Conservation (phyloP, 768 basidiomycete genomes). For the Leccinellum luteum region DNA sequence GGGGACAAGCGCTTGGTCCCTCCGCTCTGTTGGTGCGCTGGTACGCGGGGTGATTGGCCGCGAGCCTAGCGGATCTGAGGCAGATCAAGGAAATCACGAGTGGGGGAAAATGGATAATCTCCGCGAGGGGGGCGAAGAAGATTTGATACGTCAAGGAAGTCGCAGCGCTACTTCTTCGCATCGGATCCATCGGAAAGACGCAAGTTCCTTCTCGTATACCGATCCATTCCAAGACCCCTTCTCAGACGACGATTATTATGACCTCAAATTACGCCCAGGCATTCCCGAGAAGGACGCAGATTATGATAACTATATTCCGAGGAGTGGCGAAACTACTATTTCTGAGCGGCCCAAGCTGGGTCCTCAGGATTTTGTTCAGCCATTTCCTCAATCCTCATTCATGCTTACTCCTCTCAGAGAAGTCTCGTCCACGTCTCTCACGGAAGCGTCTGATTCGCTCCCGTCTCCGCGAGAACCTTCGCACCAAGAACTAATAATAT, state of each 20-base stretch:
- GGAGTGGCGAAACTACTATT: conserved; percentile 10
- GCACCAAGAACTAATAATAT: conserved; percentile 18
- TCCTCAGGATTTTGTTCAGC: conserved; percentile 11
- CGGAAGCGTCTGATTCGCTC: conserved; percentile 24
- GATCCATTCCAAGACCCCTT: conserved; percentile 43
- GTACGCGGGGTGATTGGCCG: conserved; percentile 29
- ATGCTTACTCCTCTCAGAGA: conserved; percentile 35
- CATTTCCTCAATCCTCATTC: conserved; percentile 22
- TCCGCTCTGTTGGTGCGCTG: conserved; percentile 38
- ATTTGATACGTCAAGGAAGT: conserved; percentile 21
- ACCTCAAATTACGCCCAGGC: conserved; percentile 9
- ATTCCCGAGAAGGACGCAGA: conserved; percentile 20
- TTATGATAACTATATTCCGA: conserved; percentile 13
- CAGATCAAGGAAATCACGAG: conserved; percentile 11
- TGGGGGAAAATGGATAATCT: conserved; percentile 20
- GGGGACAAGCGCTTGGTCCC: conserved; percentile 51
- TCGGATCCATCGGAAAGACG: conserved; percentile 12
- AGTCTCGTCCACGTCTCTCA: conserved; percentile 23
- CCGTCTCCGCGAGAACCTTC: conserved; percentile 25
- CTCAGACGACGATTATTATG: conserved; percentile 19
- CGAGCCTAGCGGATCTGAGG: conserved; percentile 26
- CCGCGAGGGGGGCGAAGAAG: conserved; percentile 15
- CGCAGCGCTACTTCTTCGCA: conserved; percentile 5
- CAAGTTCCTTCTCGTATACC: conserved; percentile 36
- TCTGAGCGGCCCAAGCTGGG: conserved; percentile 14